Percentiles rank a stretch among this genome's conserved stretches.
These are phyloP conservation scores for Phialophora chinensis DNA, from an alignment of 2,329 filamentous ascomycete species.

Conservation along the genomic window DNA sequence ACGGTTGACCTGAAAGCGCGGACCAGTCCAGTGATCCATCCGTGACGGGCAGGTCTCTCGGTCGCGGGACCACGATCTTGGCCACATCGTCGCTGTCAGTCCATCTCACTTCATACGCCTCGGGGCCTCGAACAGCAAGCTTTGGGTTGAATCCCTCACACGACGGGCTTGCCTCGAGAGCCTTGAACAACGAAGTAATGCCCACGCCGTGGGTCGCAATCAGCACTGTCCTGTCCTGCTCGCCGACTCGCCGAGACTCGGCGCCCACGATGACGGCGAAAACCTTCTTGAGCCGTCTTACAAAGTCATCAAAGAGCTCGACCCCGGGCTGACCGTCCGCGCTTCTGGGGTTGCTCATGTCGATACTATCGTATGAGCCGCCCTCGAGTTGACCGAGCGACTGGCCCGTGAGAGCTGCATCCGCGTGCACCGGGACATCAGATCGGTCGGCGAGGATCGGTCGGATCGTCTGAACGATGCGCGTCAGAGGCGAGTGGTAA, in stretches of 20 bases:
- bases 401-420: conserved; percentile 29
- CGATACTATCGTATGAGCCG: conserved; percentile 28
- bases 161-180: conserved; percentile 23
- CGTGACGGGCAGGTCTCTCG: conserved; percentile 23
- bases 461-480: conserved; percentile 28
- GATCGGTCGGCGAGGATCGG: conserved; percentile 24
- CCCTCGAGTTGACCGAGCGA: conserved; percentile 30
- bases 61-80: conserved; percentile 20
- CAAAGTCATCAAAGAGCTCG: conserved; percentile 32
- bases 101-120: conserved; percentile 33
- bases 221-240: conserved; percentile 25
- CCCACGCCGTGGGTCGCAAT: conserved; percentile 33
- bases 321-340: conserved; percentile 32
- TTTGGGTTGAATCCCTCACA: conserved; percentile 29
- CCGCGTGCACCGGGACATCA: conserved; percentile 14
- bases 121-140: conserved; percentile 26
- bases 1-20: conserved; percentile 24
- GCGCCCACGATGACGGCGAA: conserved; percentile 27
- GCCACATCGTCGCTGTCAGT: conserved; percentile 34
- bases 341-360: conserved; percentile 31
- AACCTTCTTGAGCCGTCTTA: conserved; percentile 22
- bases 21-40: conserved; percentile 27
- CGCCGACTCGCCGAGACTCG: conserved; percentile 16
- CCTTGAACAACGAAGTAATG: conserved; percentile 31
- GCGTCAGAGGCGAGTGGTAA: conserved; percentile 33